These are phyloP conservation scores for Sherardia arvensis DNA, from an alignment of 257 asterid genomes.

Conservation along the genomic window DNA sequence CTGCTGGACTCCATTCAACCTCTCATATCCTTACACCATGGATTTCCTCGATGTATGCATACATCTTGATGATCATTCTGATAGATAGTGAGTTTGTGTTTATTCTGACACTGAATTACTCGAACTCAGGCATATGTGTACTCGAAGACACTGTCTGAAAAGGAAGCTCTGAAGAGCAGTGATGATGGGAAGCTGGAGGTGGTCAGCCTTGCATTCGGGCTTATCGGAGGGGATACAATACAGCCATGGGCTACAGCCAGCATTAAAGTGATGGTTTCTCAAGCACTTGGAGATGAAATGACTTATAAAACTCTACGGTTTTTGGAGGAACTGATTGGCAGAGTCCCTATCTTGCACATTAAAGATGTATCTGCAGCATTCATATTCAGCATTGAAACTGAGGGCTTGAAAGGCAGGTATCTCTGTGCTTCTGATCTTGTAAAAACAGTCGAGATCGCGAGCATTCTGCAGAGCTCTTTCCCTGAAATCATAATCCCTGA, in stretches of 20 bases:
- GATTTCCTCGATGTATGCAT: conserved; percentile 6
- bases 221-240: conserved; percentile 52
- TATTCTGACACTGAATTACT: not conserved
- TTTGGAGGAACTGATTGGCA: conserved; percentile 44
- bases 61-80: not conserved
- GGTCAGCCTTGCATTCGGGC: conserved; percentile 44
- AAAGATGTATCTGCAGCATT: conserved; percentile 48
- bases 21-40: not conserved
- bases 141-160: conserved; percentile 51
- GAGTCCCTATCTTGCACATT: conserved; percentile 45
- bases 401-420: conserved; percentile 34
- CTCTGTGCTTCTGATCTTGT: conserved; percentile 36
- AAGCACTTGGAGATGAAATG: conserved; percentile 8
- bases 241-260: conserved; percentile 23
- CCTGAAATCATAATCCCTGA: conserved; percentile 14
- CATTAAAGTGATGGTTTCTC: conserved; percentile 19
- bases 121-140: conserved; percentile 28
- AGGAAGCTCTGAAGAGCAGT: conserved; percentile 35
- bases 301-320: conserved; percentile 21
- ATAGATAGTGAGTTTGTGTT: not conserved
- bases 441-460: conserved; percentile 40
- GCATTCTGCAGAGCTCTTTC: conserved; percentile 16
- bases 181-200: conserved; percentile 34
- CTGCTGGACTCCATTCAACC: conserved; percentile 37
- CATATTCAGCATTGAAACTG: conserved; percentile 31